Percentiles rank a stretch among this genome's conserved stretches.
Evolutionary conservation across 1,139 yeast species (phyloP).

Genomic region (Lizanozyma gosingica): DNA sequence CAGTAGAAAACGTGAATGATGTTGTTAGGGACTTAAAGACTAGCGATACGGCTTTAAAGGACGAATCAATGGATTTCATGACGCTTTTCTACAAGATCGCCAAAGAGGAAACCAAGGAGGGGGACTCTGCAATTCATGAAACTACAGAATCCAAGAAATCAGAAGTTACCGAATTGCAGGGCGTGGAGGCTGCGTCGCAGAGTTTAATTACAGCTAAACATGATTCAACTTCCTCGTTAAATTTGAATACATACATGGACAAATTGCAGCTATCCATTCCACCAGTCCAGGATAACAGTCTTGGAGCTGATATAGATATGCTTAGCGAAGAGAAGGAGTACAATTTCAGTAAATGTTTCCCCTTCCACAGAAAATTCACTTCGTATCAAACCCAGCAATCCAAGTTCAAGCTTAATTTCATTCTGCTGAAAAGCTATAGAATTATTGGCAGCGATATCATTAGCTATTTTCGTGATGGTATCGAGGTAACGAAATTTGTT

Average conservation of each 20-base stretch:
- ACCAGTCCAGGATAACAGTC: neutral
- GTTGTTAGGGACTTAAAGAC: neutral
- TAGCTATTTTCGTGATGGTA: constrained; percentile 20
- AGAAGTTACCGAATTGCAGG: neutral
- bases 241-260: neutral
- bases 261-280: neutral
- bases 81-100: constrained; percentile 35
- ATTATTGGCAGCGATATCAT: constrained; percentile 59
- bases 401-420: constrained; percentile 36
- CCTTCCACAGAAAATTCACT: constrained; percentile 62
- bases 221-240: neutral
- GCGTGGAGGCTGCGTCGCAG: neutral
- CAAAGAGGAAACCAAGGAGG: constrained; percentile 20
- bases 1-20: neutral
- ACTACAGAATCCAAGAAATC: constrained; percentile 2
- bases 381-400: constrained; percentile 58
- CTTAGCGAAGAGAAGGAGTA: constrained; percentile 45
- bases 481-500: constrained; percentile 53
- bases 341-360: constrained; percentile 72
- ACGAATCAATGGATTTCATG: constrained; percentile 27
- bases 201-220: neutral
- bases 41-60: neutral
- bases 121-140: neutral
- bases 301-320: neutral
- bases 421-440: constrained; percentile 37